Evolutionary conservation across 176 grass and related monocot species (phyloP).

Genomic region (Bolboschoenus planiculmis): DNA sequence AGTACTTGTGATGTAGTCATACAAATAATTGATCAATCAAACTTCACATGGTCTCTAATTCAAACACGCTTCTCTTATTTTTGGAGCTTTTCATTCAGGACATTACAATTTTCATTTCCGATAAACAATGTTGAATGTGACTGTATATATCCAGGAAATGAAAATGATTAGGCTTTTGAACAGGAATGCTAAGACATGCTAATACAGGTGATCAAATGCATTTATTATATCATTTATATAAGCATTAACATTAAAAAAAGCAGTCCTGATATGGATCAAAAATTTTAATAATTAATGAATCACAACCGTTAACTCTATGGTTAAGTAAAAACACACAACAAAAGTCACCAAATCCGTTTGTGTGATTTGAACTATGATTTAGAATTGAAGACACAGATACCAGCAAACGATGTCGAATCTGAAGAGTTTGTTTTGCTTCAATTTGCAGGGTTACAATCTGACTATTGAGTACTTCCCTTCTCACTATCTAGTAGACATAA

Average conservation of each 20-base stretch:
- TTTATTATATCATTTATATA: not conserved
- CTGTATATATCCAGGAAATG: not conserved
- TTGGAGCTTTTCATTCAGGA: not conserved
- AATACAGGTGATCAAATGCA: not conserved
- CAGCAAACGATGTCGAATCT: not conserved
- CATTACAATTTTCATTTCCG: not conserved
- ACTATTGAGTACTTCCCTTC: slow-evolving; percentile 23
- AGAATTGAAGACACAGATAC: not conserved
- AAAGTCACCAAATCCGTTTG: not conserved
- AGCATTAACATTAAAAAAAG: not conserved
- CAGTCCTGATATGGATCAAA: too few species aligned
- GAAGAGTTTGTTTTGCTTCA: not conserved
- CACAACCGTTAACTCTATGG: not conserved
- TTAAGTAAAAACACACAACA: not conserved
- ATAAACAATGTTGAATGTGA: not conserved
- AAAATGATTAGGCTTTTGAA: not conserved
- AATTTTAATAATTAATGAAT: too few species aligned
- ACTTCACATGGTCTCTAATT: not conserved
- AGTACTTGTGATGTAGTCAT: not conserved
- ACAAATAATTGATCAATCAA: not conserved
- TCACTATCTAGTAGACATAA: slow-evolving; percentile 29
- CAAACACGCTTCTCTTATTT: not conserved
- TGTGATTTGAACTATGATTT: not conserved
- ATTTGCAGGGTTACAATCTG: slow-evolving; percentile 26
- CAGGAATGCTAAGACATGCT: not conserved